Evolutionary conservation across 2,329 filamentous ascomycete species (phyloP).

Genomic region (Endothia cerciana): DNA sequence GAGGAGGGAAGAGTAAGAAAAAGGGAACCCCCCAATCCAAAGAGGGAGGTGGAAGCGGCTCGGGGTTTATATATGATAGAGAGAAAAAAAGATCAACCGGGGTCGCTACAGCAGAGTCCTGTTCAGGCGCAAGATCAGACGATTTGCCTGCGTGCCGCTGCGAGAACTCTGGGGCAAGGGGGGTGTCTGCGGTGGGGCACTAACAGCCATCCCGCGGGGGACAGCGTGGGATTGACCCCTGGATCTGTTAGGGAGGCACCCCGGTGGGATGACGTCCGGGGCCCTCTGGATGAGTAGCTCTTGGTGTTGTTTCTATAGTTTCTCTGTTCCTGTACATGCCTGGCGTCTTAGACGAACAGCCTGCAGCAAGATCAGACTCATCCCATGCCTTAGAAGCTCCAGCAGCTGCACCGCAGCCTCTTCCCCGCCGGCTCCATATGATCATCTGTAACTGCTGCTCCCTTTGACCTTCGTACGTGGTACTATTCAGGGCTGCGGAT

Average conservation of each 20-base stretch:
- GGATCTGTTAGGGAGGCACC: not conserved
- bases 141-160: conserved; percentile 3
- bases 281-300: not conserved
- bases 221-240: not conserved
- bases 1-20: not conserved
- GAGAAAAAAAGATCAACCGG: not conserved
- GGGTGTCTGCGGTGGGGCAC: conserved; percentile 1
- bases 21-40: not conserved
- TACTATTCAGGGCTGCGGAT: not conserved
- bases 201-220: conserved; percentile 1
- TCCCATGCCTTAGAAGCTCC: too few species aligned
- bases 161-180: not conserved
- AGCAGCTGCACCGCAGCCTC: too few species aligned
- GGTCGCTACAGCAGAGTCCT: not conserved
- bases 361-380: too few species aligned
- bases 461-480: not conserved
- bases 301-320: not conserved
- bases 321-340: not conserved
- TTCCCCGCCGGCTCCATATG: too few species aligned
- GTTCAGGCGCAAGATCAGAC: not conserved
- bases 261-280: conserved; percentile 3
- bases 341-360: too few species aligned
- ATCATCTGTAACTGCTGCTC: too few species aligned
- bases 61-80: conserved; percentile 1
- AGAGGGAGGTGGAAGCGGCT: not conserved